phyloP scores from a whole-genome alignment of 257 asterid species.

The Lavandula angustifolia region DNA sequence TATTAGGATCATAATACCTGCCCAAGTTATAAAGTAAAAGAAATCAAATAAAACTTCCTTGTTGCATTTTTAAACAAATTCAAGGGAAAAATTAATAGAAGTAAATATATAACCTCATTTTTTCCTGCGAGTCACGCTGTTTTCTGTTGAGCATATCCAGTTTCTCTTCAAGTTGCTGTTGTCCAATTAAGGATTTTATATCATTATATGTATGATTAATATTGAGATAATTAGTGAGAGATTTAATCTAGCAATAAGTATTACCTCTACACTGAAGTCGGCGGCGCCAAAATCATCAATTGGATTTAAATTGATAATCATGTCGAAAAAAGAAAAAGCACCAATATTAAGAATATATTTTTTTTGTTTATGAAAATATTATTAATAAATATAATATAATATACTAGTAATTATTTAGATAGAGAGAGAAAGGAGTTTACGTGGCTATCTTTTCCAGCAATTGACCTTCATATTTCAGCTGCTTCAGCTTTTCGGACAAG shows the following conservation, averaged over 20 bases:
- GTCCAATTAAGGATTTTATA: not conserved
- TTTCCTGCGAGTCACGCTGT: slow-evolving; percentile 47
- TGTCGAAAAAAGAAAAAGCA: slow-evolving; percentile 22
- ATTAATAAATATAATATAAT: not conserved
- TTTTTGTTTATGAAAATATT: no score
- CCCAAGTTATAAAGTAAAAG: not conserved
- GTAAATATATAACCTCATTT: slow-evolving; percentile 48
- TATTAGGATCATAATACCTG: slow-evolving; percentile 54
- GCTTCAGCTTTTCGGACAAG: slow-evolving; percentile 49
- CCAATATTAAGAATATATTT: not conserved
- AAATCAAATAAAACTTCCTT: no score
- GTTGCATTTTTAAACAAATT: not conserved
- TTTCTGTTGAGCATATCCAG: slow-evolving; percentile 49
- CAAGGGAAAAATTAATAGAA: not conserved
- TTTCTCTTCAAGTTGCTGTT: slow-evolving; percentile 56
- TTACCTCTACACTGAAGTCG: slow-evolving; percentile 63
- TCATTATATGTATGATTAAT: not conserved
- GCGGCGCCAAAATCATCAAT: slow-evolving; percentile 23
- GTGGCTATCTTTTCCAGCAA: slow-evolving; percentile 58
- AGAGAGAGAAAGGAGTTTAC: slow-evolving; percentile 34
- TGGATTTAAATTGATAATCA: slow-evolving; percentile 19
- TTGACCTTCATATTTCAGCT: slow-evolving; percentile 51
- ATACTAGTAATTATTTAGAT: not conserved
- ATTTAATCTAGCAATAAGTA: not conserved
- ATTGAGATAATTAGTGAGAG: not conserved